Conservation (phyloP, 2,329 filamentous ascomycete species). For the Fusarium verrucosum region DNA sequence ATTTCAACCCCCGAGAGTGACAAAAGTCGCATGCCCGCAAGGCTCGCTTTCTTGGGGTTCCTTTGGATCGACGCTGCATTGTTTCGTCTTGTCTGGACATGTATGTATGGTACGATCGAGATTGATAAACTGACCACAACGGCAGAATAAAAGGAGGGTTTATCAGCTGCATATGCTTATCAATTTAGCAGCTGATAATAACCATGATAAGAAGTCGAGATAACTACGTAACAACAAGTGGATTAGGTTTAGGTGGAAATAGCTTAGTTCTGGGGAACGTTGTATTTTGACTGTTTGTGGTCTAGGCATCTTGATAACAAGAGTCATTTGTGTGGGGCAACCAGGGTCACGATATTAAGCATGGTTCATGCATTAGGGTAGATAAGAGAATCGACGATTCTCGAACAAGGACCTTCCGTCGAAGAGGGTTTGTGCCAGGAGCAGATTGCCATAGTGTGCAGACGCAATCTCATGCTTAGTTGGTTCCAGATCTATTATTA, state of each 20-base stretch:
- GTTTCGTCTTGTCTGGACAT: neutral
- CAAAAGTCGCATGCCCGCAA: neutral
- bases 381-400: no score
- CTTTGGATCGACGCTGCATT: neutral
- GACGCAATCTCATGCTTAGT: no score
- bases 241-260: neutral
- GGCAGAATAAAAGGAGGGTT: neutral
- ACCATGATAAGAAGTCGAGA: neutral
- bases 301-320: no score
- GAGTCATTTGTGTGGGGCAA: no score
- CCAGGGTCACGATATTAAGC: no score
- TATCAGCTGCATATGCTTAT: neutral
- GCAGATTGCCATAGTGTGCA: neutral
- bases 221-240: neutral
- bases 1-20: neutral
- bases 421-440: neutral
- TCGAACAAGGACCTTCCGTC: neutral
- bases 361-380: no score
- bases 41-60: neutral
- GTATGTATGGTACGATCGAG: neutral
- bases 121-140: neutral
- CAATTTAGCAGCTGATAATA: conserved; percentile 1
- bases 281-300: no score
- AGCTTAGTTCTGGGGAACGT: no score
- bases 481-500: neutral